Base-by-base conservation (phyloP, 2,329 filamentous ascomycete species). In the Xylaria sp. region DNA sequence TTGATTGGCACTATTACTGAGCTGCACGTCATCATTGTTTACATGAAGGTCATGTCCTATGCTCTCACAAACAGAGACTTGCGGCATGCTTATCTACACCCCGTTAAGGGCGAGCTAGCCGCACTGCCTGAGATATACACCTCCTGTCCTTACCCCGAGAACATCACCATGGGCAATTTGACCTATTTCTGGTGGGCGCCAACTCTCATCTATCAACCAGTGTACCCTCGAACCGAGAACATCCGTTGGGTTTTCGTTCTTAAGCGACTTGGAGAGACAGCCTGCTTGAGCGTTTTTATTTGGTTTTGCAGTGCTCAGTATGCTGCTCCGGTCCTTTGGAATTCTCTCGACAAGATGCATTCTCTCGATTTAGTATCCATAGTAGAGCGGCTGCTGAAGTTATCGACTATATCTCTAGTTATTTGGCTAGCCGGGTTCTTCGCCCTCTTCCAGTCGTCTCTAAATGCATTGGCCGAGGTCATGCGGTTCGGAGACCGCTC, bases 341-440 rank as follows among this genome's bases (percentile, higher is more conserved):
- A 99, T 81, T 97, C 93, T 9, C 86, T 98, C 6, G 90, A 93
- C 74, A 96, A 94, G 78, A 93, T 99, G 71, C 89, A 91, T 10
- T 89, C 89, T 4, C 84, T 98, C 22, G 91, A 97, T 74, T 78
- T 97, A 50, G 83, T 90, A 13, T 92, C 92, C 44, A 97, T 98
- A 58, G 78, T 94, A 33, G 96, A 99, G 81, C 89, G 96, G 17
- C 84, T 97, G 27, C 90, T 99, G 84, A 99, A 99, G 80, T 86
- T 99, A 25, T 96, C 92, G 9, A 98, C 96, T 20, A 97, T 99
- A 69, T 96, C 92, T 20, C 86, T 98, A 33, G 90, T 97, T 69
- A 97, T 97, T 77, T 99, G 96, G 96, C 90, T 99, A 0, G 94
- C 94, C 0, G 95, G 96, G 5, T 99, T 99, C 85, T 98, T 97